Base-by-base conservation (phyloP, 2,329 filamentous ascomycete genomes). In the Alternaria rosae region DNA sequence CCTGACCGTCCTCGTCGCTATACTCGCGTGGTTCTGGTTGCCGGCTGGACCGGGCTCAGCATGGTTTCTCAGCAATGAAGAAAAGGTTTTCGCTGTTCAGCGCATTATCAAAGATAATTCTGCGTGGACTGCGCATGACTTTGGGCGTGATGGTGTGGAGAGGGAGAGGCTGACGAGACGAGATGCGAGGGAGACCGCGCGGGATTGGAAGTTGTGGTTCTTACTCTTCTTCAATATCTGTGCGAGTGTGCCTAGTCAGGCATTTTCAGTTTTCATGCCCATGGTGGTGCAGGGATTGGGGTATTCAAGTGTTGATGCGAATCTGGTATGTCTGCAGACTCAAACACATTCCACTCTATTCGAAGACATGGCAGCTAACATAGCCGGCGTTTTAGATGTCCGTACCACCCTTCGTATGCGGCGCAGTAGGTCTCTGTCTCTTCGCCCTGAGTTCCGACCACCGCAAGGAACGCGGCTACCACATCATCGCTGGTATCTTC, bases 321-420 rank as follows among this genome's bases (percentile, higher is more conserved):
- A 72, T 21, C 26, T 71, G 57, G 69, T 69, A 61, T 43, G 47
- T 30, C 13, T 5, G 23, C 3, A 3, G 21, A 20, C n/a, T 25
- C 12, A 3, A 23, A 11, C 15, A n/a, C n/a, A n/a, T n/a, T n/a
- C n/a, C n/a, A n/a, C n/a, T n/a, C n/a, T n/a, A n/a, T n/a, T n/a
- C n/a, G n/a, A n/a, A n/a, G n/a, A n/a, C n/a, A n/a, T n/a, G n/a
- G n/a, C n/a, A n/a, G n/a, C n/a, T 66, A 23, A 54, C 13, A 0
- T 2, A n/a, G 21, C 12, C 15, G 5, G 4, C 13, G 10, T 10
- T 10, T 4, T 11, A 68, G 20, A 82, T 80, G 70, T 84, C 82
- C 4, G 82, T 85, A 2, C 81, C 82, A 1, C 83, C 83, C 0
- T 85, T 85, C 35, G 72, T 82, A 5, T 80, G 81, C 2, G 83